Percentiles rank a stretch among this genome's conserved stretches.
phyloP scores from a whole-genome alignment of 1,139 yeast genomes.

The Magnusiomyces fungicola region DNA sequence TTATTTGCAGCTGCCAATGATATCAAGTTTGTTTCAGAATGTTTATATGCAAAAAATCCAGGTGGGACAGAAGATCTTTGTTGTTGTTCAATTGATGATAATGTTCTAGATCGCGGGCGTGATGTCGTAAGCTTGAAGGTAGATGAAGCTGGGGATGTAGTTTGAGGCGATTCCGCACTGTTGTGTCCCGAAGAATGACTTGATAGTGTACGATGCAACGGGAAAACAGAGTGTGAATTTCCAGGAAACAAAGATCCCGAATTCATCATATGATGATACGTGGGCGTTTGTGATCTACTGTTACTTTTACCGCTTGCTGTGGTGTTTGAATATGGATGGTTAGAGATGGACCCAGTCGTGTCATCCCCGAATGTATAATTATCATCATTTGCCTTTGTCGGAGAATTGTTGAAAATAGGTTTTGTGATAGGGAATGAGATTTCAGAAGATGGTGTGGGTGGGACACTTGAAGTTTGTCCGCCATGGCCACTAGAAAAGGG shows the following conservation, averaged over 20 bases:
- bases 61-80: constrained; percentile 11
- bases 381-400: neutral
- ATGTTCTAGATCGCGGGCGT: constrained; percentile 22
- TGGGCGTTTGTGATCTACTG: neutral
- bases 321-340: neutral
- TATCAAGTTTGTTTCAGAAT: constrained; percentile 16
- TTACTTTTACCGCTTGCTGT: neutral
- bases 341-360: too few relatives aligned
- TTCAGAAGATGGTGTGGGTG: constrained; percentile 4
- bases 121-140: constrained; percentile 7
- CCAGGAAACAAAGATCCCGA: neutral
- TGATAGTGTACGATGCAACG: constrained; percentile 11
- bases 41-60: constrained; percentile 8
- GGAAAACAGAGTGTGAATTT: constrained; percentile 7
- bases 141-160: constrained; percentile 6
- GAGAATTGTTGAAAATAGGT: neutral
- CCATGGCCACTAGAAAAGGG: constrained; percentile 6
- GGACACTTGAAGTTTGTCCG: neutral
- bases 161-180: constrained; percentile 1
- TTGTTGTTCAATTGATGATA: constrained; percentile 20
- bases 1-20: constrained; percentile 11
- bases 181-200: constrained; percentile 12
- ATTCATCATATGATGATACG: neutral
- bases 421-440: constrained; percentile 1
- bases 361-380: too few relatives aligned